Conservation (phyloP, 345 rosid species). For the Eucalyptus sideroxylon region DNA sequence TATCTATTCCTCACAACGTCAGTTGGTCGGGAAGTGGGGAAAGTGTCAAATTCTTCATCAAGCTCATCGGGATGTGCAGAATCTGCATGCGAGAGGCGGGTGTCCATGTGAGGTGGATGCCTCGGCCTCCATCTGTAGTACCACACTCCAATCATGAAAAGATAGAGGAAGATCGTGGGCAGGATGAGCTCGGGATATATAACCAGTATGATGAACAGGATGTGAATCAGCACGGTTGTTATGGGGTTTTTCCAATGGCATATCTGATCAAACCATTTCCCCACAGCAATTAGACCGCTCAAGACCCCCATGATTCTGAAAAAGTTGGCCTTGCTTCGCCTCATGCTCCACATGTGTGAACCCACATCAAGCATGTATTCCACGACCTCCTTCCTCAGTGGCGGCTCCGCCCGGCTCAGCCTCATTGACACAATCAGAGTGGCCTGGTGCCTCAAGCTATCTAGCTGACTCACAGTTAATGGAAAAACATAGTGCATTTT, state of each 20-base stretch:
- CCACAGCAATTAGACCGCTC: conserved; percentile 68
- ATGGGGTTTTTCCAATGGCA: conserved; percentile 90
- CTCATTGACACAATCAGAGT: conserved; percentile 78
- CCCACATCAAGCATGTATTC: conserved; percentile 95
- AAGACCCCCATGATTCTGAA: conserved; percentile 82
- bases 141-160: conserved; percentile 91
- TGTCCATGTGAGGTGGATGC: conserved; percentile 96
- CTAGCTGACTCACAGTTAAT: conserved; percentile 78
- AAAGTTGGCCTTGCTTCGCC: conserved; percentile 94
- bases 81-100: conserved; percentile 87
- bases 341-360: conserved; percentile 98
- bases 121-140: conserved; percentile 91
- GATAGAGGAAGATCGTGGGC: conserved; percentile 83
- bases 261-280: conserved; percentile 91
- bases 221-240: conserved; percentile 78
- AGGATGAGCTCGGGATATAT: conserved; percentile 83
- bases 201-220: conserved; percentile 74
- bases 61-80: conserved; percentile 77
- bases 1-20: conserved; percentile 79
- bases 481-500: conserved; percentile 94
- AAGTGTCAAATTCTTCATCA: conserved; percentile 86
- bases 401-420: conserved; percentile 81
- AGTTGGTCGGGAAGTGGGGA: conserved; percentile 66
- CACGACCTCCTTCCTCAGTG: conserved; percentile 79
- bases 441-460: conserved; percentile 84